Evolutionary conservation across 75 land plant species (phyloP), one percentile per base, ranked within the genome.

Genomic region (Cupressus sempervirens): DNA sequence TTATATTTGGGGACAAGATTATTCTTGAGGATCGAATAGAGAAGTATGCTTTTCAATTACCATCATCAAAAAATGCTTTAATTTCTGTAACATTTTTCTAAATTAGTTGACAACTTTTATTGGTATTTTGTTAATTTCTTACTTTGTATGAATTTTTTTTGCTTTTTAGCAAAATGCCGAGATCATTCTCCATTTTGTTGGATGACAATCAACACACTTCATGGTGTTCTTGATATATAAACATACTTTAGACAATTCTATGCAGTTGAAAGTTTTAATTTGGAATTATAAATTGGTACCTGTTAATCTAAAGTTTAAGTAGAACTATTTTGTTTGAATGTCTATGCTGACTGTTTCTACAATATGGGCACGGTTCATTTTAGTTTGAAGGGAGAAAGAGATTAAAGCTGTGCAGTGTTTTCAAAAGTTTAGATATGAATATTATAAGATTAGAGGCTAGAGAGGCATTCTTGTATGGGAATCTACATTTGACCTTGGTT

Each of bases 11-110:
- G 38, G 99, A 98, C 84, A 90, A 94, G 62, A 89, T 98, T 73
- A 98, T 98, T 86, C 91, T 93, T 82, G 94, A 98, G 58, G 97
- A 96, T n/a, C 94, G 95, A 7, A 89, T 98, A 13, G 98, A 93
- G 86, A 92, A 89, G 99, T 97, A 85, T 83, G 85, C 46, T 75
- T 16, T 83, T 67, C n/a, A n/a, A 43, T 40, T 15, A 79, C 41
- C 23, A 9, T 20, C 26, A 79, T 79, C 41, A 38, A 40, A 40
- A 79, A 40, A 38, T 79, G 81, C 41, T 79, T 76, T 8, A 85
- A 68, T 80, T 35, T 43, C 7, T 75, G 23, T 74, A 3, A 29
- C 58, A 46, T 76, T 32, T 12, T 14, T 41, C 3, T 26, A 3
- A 20, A 41, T 58, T 35, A n/a, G 80, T 30, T 58, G 3, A 43